phyloP scores from a whole-genome alignment of 805 yeast species.

The Kurtzmaniella cleridarum region DNA sequence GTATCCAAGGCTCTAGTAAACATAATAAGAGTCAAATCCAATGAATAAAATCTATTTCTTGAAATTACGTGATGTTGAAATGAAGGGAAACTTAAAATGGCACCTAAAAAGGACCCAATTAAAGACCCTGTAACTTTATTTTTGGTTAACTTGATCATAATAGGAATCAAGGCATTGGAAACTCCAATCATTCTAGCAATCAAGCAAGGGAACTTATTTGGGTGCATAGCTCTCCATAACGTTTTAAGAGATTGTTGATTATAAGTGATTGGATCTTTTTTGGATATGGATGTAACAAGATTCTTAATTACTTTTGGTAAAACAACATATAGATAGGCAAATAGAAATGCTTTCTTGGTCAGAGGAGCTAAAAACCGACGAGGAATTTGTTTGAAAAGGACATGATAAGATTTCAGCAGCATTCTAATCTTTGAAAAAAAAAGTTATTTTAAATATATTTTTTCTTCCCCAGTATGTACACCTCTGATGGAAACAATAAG shows the following conservation, averaged over 20 bases:
- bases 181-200: constrained; percentile 18
- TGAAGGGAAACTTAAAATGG: constrained; percentile 22
- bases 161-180: constrained; percentile 14
- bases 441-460: too few relatives aligned
- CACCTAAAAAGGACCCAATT: constrained; percentile 22
- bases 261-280: constrained; percentile 5
- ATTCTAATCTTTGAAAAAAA: too few relatives aligned
- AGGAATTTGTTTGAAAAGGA: too few relatives aligned
- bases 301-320: constrained; percentile 17
- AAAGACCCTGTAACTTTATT: constrained; percentile 12
- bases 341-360: constrained; percentile 16
- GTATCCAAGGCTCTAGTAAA: constrained; percentile 34
- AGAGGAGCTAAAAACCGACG: too few relatives aligned
- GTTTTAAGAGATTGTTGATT: constrained; percentile 8
- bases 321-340: constrained; percentile 21
- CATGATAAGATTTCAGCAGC: too few relatives aligned
- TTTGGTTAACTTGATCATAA: constrained; percentile 4
- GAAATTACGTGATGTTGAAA: constrained; percentile 26
- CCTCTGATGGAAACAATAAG: too few relatives aligned
- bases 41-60: constrained; percentile 25
- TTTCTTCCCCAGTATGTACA: too few relatives aligned
- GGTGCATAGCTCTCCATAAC: constrained; percentile 15
- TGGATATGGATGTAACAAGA: constrained; percentile 4
- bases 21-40: constrained; percentile 32
- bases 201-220: constrained; percentile 21